These are phyloP conservation scores for Arthonia radiata DNA, from an alignment of 495 filamentous ascomycete genomes.

Conservation along the genomic window DNA sequence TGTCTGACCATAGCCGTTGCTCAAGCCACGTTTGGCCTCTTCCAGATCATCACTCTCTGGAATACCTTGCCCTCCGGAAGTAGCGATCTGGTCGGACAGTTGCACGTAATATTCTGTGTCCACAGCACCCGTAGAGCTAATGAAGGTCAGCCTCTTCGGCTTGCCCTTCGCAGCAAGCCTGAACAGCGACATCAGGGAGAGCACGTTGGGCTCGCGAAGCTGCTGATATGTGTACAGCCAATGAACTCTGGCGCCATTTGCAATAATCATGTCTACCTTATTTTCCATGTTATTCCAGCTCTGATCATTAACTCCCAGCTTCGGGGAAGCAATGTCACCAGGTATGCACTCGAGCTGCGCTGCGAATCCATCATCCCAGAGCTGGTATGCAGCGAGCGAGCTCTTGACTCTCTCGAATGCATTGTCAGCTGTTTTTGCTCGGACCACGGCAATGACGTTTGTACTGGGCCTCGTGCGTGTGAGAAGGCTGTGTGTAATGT, in stretches of 20 bases:
- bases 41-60: slow-evolving; percentile 39
- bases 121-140: slow-evolving; percentile 65
- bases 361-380: slow-evolving; percentile 55
- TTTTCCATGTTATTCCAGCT: slow-evolving; percentile 38
- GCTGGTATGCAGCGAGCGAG: slow-evolving; percentile 43
- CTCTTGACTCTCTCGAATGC: slow-evolving; percentile 23
- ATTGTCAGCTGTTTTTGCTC: slow-evolving; percentile 27
- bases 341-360: slow-evolving; percentile 35
- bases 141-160: slow-evolving; percentile 59
- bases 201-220: slow-evolving; percentile 55
- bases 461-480: slow-evolving; percentile 26
- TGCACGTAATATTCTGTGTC: slow-evolving; percentile 60
- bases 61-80: slow-evolving; percentile 26
- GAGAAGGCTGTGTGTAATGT: slow-evolving; percentile 52
- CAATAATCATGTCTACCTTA: slow-evolving; percentile 55
- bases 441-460: slow-evolving; percentile 57
- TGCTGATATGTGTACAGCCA: slow-evolving; percentile 67
- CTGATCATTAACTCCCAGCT: slow-evolving; percentile 39
- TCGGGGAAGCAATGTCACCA: slow-evolving; percentile 47
- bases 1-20: slow-evolving; percentile 75
- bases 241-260: slow-evolving; percentile 74
- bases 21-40: slow-evolving; percentile 36
- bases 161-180: slow-evolving; percentile 50
- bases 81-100: slow-evolving; percentile 38
- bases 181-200: slow-evolving; percentile 54